These are phyloP conservation scores for Penicillium corylophilum DNA, from an alignment of 2,329 filamentous ascomycete species.

Conservation along the genomic window DNA sequence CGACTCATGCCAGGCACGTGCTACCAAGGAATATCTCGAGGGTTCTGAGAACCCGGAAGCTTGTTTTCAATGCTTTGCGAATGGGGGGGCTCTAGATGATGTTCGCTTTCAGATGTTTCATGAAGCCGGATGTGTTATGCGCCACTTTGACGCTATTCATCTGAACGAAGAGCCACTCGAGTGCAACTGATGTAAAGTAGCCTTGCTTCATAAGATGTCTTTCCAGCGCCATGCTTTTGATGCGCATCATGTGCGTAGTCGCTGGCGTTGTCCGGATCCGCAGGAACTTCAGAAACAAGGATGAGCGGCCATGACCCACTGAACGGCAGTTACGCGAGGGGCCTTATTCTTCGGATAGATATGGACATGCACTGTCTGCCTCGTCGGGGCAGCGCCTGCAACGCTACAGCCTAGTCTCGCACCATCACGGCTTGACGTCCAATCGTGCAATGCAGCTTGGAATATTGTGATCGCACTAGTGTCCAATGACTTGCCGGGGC, in stretches of 20 bases:
- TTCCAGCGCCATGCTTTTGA: conserved; percentile 21
- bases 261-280: conserved; percentile 2
- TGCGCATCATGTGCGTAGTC: conserved; percentile 18
- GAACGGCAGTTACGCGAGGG: neutral
- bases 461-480: neutral
- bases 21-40: conserved; percentile 14
- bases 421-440: neutral
- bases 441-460: neutral
- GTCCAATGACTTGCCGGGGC: conserved; percentile 1
- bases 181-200: conserved; percentile 18
- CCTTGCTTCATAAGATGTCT: conserved; percentile 18
- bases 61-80: conserved; percentile 8
- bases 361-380: conserved; percentile 2
- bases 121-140: conserved; percentile 17
- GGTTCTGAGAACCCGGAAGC: no score
- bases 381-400: neutral
- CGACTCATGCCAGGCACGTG: neutral
- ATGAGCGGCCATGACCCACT: neutral
- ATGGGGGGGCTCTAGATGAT: conserved; percentile 8
- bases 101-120: conserved; percentile 18
- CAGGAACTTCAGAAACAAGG: conserved; percentile 5
- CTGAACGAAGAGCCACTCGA: conserved; percentile 14
- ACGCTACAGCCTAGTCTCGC: conserved; percentile 1
- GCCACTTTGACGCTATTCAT: conserved; percentile 19
- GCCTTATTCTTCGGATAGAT: neutral